Base-by-base conservation (phyloP, 1,139 yeast species). In the Geotrichum reessii region DNA sequence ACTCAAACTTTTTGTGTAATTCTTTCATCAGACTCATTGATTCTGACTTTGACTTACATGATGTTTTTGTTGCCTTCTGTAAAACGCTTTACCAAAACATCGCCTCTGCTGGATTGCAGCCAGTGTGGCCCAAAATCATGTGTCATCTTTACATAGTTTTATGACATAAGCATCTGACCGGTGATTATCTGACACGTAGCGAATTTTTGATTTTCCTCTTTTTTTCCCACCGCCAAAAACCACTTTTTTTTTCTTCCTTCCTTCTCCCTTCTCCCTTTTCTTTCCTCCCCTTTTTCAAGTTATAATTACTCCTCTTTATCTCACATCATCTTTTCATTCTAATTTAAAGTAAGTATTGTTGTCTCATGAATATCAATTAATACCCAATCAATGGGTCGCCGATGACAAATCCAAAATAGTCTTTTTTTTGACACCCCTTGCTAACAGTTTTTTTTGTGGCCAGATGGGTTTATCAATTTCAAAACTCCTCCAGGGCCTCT, bases 401-500 rank as follows among this genome's bases (percentile, higher is more conserved):
- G 12, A 37, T 37, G 44, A 9, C 7, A 19, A 37, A 37, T n/a
- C n/a, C 8, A 2, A 37, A 5, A 5, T 25, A 7, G 28, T 25
- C 28, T 25, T 25, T 37, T 37, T 12, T n/a, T n/a, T n/a, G 17
- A 37, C 44, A 19, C 21, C 21, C 17, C n/a, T 37, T 37, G 44
- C 44, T 37, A 37, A 37, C 44, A 37, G 44, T 37, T 37, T 37
- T 37, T 37, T 37, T 37, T 37, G 44, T 37, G 44, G 17, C n/a
- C 44, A 42, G 47, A 55, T 55, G 58, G 58, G 58, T 21, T 27
- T 50, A 33, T 50, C 58, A 50, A 50, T 55, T 52, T 56, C 58
- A 11, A 56, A 56, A 52, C 55, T 56, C 22, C 55, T 56, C 44
- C 27, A 25, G 25, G 52, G 55, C 28, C 58, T 56, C 50, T 73